phyloP scores from a whole-genome alignment of 1,139 yeast genomes.

The Diutina sp. region DNA sequence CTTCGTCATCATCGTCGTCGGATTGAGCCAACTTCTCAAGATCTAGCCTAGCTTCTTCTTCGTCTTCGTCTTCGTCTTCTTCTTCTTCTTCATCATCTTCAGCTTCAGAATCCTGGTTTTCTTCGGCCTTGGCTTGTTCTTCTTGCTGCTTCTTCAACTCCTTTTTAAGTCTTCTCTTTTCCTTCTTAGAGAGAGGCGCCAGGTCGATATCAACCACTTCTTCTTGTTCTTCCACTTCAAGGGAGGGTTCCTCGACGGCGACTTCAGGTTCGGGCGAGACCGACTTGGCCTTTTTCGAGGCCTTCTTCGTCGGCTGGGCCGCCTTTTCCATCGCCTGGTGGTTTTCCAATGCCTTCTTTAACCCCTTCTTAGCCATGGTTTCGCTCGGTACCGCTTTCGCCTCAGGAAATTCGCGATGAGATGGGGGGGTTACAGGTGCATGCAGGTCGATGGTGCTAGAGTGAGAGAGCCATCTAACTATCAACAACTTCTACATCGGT shows the following conservation, averaged over 20 bases:
- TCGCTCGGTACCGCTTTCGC: neutral
- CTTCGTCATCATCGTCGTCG: constrained; percentile 27
- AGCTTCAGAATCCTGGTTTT: constrained; percentile 7
- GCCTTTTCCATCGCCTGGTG: constrained; percentile 6
- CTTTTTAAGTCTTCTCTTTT: constrained; percentile 51
- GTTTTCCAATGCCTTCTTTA: constrained; percentile 7
- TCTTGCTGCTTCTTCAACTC: constrained; percentile 9
- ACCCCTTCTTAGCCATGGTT: constrained; percentile 8
- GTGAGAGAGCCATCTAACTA: neutral
- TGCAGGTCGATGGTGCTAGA: constrained; percentile 2
- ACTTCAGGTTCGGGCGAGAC: constrained; percentile 4
- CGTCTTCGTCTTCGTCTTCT: constrained; percentile 18
- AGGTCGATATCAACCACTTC: neutral
- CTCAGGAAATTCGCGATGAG: constrained; percentile 6
- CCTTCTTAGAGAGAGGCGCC: constrained; percentile 39
- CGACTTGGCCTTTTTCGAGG: constrained; percentile 2
- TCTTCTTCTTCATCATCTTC: constrained; percentile 25
- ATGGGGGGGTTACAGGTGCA: constrained; percentile 4
- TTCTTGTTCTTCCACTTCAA: constrained; percentile 2
- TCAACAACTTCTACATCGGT: too few relatives aligned
- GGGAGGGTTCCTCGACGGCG: constrained; percentile 4
- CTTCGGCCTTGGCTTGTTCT: constrained; percentile 12
- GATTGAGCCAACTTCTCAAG: constrained; percentile 13
- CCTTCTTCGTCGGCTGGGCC: constrained; percentile 3
- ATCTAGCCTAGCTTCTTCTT: constrained; percentile 8